A percentile compares a stretch with the other conserved stretches of the same genome.
Conservation (phyloP, 1,284 basidiomycete genomes). For the Malassezia restricta region DNA sequence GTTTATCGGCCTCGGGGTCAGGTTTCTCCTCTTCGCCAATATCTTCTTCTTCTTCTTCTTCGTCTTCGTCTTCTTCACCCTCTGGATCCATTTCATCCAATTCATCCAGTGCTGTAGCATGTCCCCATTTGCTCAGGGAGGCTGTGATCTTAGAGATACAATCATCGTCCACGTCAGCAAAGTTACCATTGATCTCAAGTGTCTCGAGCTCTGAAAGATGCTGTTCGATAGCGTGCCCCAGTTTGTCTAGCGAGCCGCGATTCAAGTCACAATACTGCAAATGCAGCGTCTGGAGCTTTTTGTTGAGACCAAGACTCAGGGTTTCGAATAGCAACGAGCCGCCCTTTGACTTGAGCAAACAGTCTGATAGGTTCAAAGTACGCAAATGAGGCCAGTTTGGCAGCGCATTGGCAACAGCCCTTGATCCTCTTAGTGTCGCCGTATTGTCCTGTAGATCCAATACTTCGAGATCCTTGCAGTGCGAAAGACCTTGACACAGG, state of each 20-base stretch:
- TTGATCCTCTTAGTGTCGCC: constrained; percentile 61
- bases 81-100: constrained; percentile 44
- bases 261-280: constrained; percentile 42
- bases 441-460: constrained; percentile 96
- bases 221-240: constrained; percentile 28
- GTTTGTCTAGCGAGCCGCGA: constrained; percentile 26
- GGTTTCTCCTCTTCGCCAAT: constrained; percentile 2
- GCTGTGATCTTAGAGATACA: constrained; percentile 32
- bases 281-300: constrained; percentile 29
- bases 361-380: constrained; percentile 80
- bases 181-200: constrained; percentile 45
- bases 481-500: constrained; percentile 62
- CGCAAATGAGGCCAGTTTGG: constrained; percentile 58
- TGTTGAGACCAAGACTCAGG: constrained; percentile 28
- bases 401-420: constrained; percentile 64
- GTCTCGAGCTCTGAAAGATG: constrained; percentile 23
- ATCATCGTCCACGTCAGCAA: constrained; percentile 43
- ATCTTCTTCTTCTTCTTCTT: constrained; percentile 21
- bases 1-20: constrained; percentile 22
- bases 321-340: constrained; percentile 31
- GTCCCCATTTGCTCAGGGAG: constrained; percentile 30
- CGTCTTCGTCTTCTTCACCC: constrained; percentile 38
- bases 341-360: constrained; percentile 61
- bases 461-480: constrained; percentile 59
- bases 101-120: constrained; percentile 32